Evolutionary conservation across 2,329 filamentous ascomycete genomes (phyloP), one percentile per base, ranked within the genome.

Genomic region (Fusarium bulbicola): DNA sequence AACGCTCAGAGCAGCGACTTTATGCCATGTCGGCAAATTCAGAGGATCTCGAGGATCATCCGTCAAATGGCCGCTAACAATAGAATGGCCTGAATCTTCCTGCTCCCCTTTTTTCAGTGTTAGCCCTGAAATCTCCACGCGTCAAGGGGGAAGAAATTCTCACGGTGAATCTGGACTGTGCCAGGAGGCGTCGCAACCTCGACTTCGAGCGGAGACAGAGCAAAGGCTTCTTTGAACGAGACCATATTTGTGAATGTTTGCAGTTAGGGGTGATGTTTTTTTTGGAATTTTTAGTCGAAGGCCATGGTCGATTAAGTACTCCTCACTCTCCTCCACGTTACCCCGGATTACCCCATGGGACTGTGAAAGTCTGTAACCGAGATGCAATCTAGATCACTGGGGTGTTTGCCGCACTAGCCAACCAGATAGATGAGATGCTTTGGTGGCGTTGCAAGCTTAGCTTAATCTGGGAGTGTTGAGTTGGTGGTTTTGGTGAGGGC

Each of bases 41-140:
- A 84, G 70, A 4, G 82, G 82, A 56, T 84, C 82, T 11, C 75
- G 75, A 10, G 82, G 81, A 46, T 83, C 80, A 0, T 74, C 45
- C 1, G 77, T 72, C 2, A 8, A 6, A 1, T 24, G 15, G 1
- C 15, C 20, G 2, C 50, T 21, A 7, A 63, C 5, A 12, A 18
- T 13, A 7, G 11, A 14, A 15, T 37, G n/a, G 24, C 40, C 32
- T 15, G n/a, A 8, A 20, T 58, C 42, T 54, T 72, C 69, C 12
- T 57, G n/a, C 21, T 72, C 69, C 5, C 40, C 69, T 72, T 21
- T 72, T 20, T n/a, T 1, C 0, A 30, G 5, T 0, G 14, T 72
- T 21, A 72, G 30, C 2, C 1, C 2, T 9, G 7, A 20, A 1
- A 6, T 12, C 3, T 2, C 5, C 6, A 24, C 3, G 13, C 5